These are phyloP conservation scores for Lineolata rhizophorae DNA, from an alignment of 495 filamentous ascomycete species.

Conservation along the genomic window DNA sequence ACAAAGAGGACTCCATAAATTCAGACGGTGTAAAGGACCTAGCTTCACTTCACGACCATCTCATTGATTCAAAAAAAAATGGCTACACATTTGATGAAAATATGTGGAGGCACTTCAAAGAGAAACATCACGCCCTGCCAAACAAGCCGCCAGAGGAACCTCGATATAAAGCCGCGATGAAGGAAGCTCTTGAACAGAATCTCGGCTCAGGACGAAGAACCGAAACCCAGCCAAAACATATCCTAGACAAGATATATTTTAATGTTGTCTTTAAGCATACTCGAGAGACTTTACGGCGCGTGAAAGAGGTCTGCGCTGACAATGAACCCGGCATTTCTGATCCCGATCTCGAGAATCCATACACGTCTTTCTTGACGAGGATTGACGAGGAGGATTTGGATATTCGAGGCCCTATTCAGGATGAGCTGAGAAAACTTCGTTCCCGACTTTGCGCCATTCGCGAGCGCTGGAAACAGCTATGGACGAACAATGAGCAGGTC, in stretches of 20 bases:
- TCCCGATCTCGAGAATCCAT: conserved; percentile 3
- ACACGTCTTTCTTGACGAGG: conserved; percentile 1
- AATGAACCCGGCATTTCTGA: conserved; percentile 4
- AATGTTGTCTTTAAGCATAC: conserved; percentile 30
- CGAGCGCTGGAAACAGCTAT: not conserved
- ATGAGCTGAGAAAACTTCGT: not conserved
- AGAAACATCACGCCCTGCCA: conserved; percentile 9
- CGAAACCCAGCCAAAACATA: conserved; percentile 25
- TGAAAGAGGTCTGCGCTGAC: conserved; percentile 12
- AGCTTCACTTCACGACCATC: conserved; percentile 45
- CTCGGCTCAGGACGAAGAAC: conserved; percentile 20
- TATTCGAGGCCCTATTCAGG: not conserved
- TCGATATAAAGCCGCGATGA: conserved; percentile 16
- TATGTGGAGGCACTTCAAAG: conserved; percentile 28
- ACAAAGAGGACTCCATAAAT: conserved; percentile 33
- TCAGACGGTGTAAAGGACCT: conserved; percentile 32
- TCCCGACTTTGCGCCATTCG: not conserved
- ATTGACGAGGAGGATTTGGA: conserved; percentile 1
- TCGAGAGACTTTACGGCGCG: conserved; percentile 24
- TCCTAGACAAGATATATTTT: conserved; percentile 59
- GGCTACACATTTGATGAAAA: conserved; percentile 42
- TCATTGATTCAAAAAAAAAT: conserved; percentile 68
- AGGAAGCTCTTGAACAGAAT: not conserved
- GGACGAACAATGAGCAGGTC: too few relatives aligned
- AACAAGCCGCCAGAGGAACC: conserved; percentile 9